Evolutionary conservation across 2,329 filamentous ascomycete genomes (phyloP), one percentile per base, ranked within the genome.

Genomic region (Apiospora malaysiana): DNA sequence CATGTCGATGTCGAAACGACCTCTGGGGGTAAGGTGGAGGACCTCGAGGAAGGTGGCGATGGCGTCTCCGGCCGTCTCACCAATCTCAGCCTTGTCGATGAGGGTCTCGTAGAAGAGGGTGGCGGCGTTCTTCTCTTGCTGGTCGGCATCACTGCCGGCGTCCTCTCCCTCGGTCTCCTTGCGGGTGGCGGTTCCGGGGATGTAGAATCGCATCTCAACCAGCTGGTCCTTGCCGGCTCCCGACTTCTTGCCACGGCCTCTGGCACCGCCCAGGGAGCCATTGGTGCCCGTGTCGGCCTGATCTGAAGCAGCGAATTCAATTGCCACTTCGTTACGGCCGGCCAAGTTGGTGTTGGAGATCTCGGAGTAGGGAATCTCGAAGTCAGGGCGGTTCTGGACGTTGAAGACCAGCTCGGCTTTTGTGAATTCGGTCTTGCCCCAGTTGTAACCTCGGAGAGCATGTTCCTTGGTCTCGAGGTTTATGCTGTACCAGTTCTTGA

Each of bases 1-100:
- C 93, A 99, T 97, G 82, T 99, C 96, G 84, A 99, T 97, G 82
- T 98, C 96, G 87, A 99, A 99, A 76, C 96, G 95, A 81, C 96
- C 97, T 93, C 96, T 95, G 83, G 96, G 96, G 16, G 96, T 99
- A 79, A 99, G 93, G 85, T 99, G 97, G 69, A 99, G 86, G 72
- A 98, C 93, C 82, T 99, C 96, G 79, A 97, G 86, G 87, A 99
- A 99, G 47, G 95, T 98, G 74, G 96, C 96, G 82, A 96, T 97
- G 42, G 96, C 98, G 83, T 98, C 96, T 75, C 96, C 96, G n/a
- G 96, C 96, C 73, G 97, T 96, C 81, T 99, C 96, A 75, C 96
- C 97, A 84, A 99, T 99, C 84, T 99, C 95, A 42, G 96, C 96
- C 87, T 98, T 98, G 80, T 98, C 95, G 85, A 98, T 97, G 43